Evolutionary conservation across 2,329 filamentous ascomycete species (phyloP), one percentile per base, ranked within the genome.

Genomic region (Alternaria conjuncta): DNA sequence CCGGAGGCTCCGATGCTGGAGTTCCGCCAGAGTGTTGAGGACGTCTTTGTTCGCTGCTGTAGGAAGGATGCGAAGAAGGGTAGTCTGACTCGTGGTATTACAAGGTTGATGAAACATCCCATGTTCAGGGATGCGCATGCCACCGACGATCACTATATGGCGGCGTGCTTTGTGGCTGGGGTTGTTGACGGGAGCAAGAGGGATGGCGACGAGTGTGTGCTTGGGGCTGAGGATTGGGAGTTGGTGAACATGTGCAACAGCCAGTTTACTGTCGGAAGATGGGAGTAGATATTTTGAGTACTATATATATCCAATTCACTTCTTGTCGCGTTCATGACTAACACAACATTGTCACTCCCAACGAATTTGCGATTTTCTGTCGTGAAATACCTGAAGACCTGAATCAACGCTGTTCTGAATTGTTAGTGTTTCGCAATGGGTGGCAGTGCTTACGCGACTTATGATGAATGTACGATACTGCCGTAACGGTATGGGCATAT

Each of bases 61-160:
- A 60, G 66, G 28, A 80, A 82, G 2, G 88, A 89, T 0, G 66
- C 66, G 23, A 87, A 88, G 6, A 75, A 77, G 25, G 74, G 72
- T 3, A 69, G 69, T 9, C 73, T 91, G 53, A 77, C 88, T 3
- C 81, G 86, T 3, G 85, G 83, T 0, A 82, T 89, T 57, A 88
- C 87, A 3, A 82, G 88, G 28, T 72, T 91, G 69, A 91, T 91
- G 88, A 91, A 91, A 80, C 87, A 91, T 71, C 89, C 89, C 0
- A 81, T 83, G 50, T 92, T 86, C 71, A 79, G 89, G 15, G 89
- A 91, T 69, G 89, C 90, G 0, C 89, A 92, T 78, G 89, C 84
- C 0, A 91, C 89, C 0, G 89, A 92, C 71, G 90, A 92, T 73
- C 89, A 92, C 72, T 91, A 89, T 67, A 90, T 91, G 86, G 81